Conservation (phyloP, 2,329 filamentous ascomycete genomes). For the Colletotrichum sp. region DNA sequence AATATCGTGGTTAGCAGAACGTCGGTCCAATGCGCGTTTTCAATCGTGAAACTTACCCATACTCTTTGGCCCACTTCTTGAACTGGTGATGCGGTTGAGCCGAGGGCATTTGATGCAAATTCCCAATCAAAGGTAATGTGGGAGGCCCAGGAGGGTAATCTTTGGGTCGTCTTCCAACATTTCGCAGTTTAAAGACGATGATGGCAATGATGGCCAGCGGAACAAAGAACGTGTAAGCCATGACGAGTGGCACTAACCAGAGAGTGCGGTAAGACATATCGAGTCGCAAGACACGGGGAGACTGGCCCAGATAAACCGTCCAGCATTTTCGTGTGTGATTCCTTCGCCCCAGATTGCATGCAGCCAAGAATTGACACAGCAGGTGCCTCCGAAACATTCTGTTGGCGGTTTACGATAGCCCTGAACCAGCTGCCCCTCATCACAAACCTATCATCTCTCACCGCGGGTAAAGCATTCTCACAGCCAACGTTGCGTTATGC, state of each 20-base stretch:
- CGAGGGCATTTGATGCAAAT: constrained; percentile 54
- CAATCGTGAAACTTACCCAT: constrained; percentile 28
- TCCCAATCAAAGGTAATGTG: constrained; percentile 55
- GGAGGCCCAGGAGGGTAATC: constrained; percentile 54
- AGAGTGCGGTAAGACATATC: too few relatives aligned
- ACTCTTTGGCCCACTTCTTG: constrained; percentile 56
- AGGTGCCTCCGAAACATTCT: not conserved
- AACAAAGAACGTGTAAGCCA: not conserved
- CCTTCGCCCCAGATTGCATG: not conserved
- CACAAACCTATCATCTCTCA: not conserved
- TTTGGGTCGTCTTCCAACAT: constrained; percentile 1
- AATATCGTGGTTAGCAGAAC: not conserved
- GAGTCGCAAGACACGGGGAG: not conserved
- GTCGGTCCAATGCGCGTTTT: not conserved
- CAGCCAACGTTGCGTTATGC: not conserved
- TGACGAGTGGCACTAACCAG: not conserved
- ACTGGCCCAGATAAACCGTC: not conserved
- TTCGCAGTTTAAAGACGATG: not conserved
- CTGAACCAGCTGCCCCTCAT: not conserved
- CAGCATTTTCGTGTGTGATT: not conserved
- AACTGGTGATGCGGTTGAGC: constrained; percentile 49
- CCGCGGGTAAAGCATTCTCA: not conserved
- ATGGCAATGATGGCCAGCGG: not conserved
- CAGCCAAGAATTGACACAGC: not conserved
- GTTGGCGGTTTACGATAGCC: not conserved